phyloP scores from a whole-genome alignment of 75 land plant species.

The Selaginella tamariscina region DNA sequence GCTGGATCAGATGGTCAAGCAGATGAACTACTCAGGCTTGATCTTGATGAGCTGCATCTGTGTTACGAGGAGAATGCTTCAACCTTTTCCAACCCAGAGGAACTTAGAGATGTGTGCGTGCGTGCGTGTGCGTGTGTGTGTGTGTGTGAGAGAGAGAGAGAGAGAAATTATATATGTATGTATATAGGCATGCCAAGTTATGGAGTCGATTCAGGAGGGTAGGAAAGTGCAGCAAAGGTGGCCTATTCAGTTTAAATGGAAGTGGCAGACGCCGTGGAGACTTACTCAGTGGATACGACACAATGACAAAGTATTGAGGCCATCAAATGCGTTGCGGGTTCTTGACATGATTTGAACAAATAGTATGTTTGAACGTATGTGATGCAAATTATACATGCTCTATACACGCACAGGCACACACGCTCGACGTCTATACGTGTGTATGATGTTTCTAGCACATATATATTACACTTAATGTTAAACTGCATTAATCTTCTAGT shows the following conservation, averaged over 20 bases:
- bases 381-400: too few relatives aligned
- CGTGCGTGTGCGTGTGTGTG: neutral
- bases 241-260: slow-evolving; percentile 87
- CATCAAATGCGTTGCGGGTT: slow-evolving; percentile 33
- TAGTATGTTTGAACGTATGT: too few relatives aligned
- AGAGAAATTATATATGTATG: neutral
- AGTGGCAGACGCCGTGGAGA: slow-evolving; percentile 92
- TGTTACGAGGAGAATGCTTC: neutral
- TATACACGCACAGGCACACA: too few relatives aligned
- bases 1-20: neutral
- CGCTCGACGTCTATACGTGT: too few relatives aligned
- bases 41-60: neutral
- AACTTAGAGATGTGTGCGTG: neutral
- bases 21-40: neutral
- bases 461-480: too few relatives aligned
- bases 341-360: slow-evolving; percentile 18
- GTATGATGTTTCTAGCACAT: too few relatives aligned
- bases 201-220: slow-evolving; percentile 22
- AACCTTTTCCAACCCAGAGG: neutral
- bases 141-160: too few relatives aligned
- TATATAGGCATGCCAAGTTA: neutral
- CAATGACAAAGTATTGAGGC: slow-evolving; percentile 55
- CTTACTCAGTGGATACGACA: slow-evolving; percentile 72
- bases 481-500: too few relatives aligned
- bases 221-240: slow-evolving; percentile 80